A percentile compares a stretch with the other conserved stretches of the same genome.
Evolutionary conservation across 2,329 filamentous ascomycete genomes (phyloP).

Genomic region (Zymoseptoria ardabiliae): DNA sequence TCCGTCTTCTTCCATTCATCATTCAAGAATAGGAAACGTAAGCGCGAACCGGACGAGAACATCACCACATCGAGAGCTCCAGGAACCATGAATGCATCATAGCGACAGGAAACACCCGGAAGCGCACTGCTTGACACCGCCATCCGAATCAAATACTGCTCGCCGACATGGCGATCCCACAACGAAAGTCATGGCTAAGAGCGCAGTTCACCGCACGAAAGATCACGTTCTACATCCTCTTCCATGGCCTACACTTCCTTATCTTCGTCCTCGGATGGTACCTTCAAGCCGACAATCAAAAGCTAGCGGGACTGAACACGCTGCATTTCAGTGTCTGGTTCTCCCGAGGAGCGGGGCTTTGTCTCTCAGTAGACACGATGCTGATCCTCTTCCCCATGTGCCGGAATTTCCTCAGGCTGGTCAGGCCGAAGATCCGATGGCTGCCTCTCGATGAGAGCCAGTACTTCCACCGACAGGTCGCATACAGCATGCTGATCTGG

Average conservation of each 20-base stretch:
- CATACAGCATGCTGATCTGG: constrained; percentile 81
- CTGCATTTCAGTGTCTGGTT: constrained; percentile 90
- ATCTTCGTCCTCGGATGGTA: constrained; percentile 35
- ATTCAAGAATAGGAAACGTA: not conserved
- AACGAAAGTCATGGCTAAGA: constrained; percentile 27
- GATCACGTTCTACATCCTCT: constrained; percentile 30
- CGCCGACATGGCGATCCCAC: constrained; percentile 13
- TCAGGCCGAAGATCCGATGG: constrained; percentile 81
- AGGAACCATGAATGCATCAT: not conserved
- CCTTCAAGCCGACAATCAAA: constrained; percentile 62
- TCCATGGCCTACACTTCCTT: constrained; percentile 32
- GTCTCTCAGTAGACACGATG: constrained; percentile 74
- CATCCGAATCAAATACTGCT: not conserved
- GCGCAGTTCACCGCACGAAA: constrained; percentile 30
- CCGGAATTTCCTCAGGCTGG: constrained; percentile 73
- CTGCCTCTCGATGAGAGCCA: constrained; percentile 91
- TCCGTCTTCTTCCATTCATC: not conserved
- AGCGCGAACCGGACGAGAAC: not conserved
- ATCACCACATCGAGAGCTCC: not conserved
- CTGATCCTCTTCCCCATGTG: constrained; percentile 93
- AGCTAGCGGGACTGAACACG: constrained; percentile 69
- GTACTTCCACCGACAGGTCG: constrained; percentile 94
- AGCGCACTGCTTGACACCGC: not conserved
- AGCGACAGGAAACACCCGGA: not conserved
- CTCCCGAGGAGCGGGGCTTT: constrained; percentile 84